Evolutionary conservation across 1,284 basidiomycete genomes (phyloP).

Genomic region (Singerocomus inundabilis): DNA sequence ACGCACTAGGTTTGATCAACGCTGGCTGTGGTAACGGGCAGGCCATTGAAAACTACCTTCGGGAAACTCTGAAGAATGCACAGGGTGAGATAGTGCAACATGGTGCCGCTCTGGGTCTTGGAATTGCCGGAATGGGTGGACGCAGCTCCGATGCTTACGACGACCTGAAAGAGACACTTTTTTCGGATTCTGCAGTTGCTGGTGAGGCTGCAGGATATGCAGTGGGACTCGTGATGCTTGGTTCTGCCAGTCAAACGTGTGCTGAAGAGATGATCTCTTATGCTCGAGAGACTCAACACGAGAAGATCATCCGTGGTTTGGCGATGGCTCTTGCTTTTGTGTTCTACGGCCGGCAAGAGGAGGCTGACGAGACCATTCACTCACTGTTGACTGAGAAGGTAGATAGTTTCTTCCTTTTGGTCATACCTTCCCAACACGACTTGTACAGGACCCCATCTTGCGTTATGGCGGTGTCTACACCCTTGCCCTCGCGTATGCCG

Average conservation of each 20-base stretch:
- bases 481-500: conserved; percentile 90
- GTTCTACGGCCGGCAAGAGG: conserved; percentile 88
- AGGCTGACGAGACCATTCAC: conserved; percentile 79
- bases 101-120: conserved; percentile 91
- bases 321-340: conserved; percentile 90
- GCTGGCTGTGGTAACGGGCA: conserved; percentile 78
- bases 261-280: conserved; percentile 94
- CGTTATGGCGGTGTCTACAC: conserved; percentile 97
- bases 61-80: conserved; percentile 71
- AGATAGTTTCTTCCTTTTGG: conserved; percentile 14
- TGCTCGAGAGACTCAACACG: conserved; percentile 93
- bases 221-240: conserved; percentile 96
- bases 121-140: conserved; percentile 90
- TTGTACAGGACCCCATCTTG: conserved; percentile 82
- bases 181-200: conserved; percentile 90
- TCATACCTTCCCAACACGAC: conserved; percentile 5
- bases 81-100: conserved; percentile 89
- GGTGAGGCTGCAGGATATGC: conserved; percentile 94
- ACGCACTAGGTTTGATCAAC: conserved; percentile 92
- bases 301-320: conserved; percentile 95
- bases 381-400: conserved; percentile 84
- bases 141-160: conserved; percentile 88
- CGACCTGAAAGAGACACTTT: conserved; percentile 83
- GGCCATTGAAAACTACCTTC: conserved; percentile 70
- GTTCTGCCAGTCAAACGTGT: conserved; percentile 74